Conservation (phyloP, 2,329 filamentous ascomycete species). For the Phaeosphaeriaceae sp. region DNA sequence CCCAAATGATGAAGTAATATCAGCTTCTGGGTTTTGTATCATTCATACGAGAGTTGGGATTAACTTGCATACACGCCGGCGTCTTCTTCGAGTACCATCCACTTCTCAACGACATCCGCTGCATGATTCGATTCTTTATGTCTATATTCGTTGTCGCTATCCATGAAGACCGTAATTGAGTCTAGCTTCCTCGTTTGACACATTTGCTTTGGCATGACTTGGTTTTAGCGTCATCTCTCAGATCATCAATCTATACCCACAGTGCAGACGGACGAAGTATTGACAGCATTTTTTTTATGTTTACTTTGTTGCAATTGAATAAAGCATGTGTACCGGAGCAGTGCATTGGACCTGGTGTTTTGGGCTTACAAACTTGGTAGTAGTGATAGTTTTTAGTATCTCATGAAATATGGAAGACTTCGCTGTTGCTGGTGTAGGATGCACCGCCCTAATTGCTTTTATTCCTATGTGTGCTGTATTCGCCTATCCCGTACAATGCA, state of each 20-base stretch:
- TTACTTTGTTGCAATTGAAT: conserved; percentile 22
- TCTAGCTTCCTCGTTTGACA: conserved; percentile 6
- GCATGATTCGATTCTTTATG: conserved; percentile 35
- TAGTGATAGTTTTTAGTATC: conserved; percentile 14
- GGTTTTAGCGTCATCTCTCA: background rate
- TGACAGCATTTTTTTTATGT: conserved; percentile 12
- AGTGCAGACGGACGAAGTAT: conserved; percentile 17
- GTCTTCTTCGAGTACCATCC: conserved; percentile 23
- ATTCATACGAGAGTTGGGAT: conserved; percentile 27
- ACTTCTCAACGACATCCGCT: conserved; percentile 31
- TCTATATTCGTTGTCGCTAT: conserved; percentile 34
- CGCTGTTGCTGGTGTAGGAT: background rate
- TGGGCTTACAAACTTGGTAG: conserved; percentile 2
- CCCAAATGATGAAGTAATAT: conserved; percentile 52
- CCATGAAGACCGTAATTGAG: background rate
- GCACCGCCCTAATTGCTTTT: too few relatives aligned
- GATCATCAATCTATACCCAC: conserved; percentile 33
- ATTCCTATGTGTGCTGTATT: too few relatives aligned
- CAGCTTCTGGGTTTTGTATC: conserved; percentile 13
- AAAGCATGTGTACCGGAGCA: conserved; percentile 20
- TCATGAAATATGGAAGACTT: background rate
- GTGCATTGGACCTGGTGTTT: conserved; percentile 12
- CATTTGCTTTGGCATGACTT: conserved; percentile 12
- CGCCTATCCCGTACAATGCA: too few relatives aligned
- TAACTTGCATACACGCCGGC: conserved; percentile 27